Percentiles rank a stretch among this genome's conserved stretches.
phyloP scores from a whole-genome alignment of 23 red algal genomes.

The Gracilaria vermiculophylla region DNA sequence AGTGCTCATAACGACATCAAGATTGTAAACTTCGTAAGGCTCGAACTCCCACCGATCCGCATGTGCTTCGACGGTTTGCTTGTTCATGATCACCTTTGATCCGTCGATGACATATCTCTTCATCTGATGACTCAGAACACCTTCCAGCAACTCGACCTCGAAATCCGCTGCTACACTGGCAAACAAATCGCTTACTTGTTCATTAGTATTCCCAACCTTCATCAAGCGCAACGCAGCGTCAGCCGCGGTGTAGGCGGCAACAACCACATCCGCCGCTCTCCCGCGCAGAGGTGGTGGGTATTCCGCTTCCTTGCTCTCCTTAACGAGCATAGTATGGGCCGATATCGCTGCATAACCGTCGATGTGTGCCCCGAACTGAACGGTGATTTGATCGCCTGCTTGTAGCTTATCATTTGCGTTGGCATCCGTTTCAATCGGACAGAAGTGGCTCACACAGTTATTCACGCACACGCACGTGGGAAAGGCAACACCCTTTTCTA shows the following conservation, averaged over 20 bases:
- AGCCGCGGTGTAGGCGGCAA: constrained; percentile 85
- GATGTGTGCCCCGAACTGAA: constrained; percentile 91
- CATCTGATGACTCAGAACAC: constrained; percentile 91
- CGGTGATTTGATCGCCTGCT: constrained; percentile 80
- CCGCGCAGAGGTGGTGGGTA: constrained; percentile 25
- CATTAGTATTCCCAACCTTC: constrained; percentile 85
- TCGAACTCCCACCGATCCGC: constrained; percentile 89
- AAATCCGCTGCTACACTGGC: constrained; percentile 75
- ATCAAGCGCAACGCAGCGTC: constrained; percentile 89
- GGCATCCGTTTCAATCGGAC: constrained; percentile 78
- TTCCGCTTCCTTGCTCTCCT: constrained; percentile 26
- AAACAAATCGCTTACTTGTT: constrained; percentile 86
- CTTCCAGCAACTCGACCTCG: constrained; percentile 78
- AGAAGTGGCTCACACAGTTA: constrained; percentile 90
- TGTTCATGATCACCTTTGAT: constrained; percentile 84
- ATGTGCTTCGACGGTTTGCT: constrained; percentile 75
- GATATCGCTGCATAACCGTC: constrained; percentile 88
- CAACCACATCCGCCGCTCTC: constrained; percentile 70
- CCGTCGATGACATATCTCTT: constrained; percentile 96
- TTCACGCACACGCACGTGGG: constrained; percentile 90
- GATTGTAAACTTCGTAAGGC: constrained; percentile 83
- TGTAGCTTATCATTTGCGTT: constrained; percentile 28
- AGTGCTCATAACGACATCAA: constrained; percentile 98
- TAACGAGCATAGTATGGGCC: constrained; percentile 59
- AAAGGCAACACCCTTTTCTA: constrained; percentile 95